Conservation (phyloP, 805 yeast species). For the Barnettozyma vustinii region DNA sequence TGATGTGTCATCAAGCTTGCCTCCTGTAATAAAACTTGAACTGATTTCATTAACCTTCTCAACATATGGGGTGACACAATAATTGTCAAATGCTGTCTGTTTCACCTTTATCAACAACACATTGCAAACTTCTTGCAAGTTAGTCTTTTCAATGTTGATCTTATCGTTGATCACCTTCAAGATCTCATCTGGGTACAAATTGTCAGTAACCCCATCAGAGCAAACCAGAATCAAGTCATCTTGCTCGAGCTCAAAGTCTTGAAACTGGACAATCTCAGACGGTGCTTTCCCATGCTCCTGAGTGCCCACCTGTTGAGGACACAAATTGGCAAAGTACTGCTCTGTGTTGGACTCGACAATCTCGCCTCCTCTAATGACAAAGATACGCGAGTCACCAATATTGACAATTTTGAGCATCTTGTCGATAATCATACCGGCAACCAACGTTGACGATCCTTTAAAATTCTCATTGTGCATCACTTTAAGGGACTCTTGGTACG, state of each 20-base stretch:
- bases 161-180: slow-evolving; percentile 32
- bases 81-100: slow-evolving; percentile 46
- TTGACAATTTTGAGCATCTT: slow-evolving; percentile 40
- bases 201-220: slow-evolving; percentile 52
- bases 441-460: slow-evolving; percentile 45
- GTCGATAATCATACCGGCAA: slow-evolving; percentile 45
- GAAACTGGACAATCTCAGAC: slow-evolving; percentile 43
- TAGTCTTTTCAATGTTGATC: slow-evolving; percentile 24
- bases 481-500: slow-evolving; percentile 42
- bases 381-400: slow-evolving; percentile 48
- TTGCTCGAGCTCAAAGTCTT: slow-evolving; percentile 33
- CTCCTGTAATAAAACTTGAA: slow-evolving; percentile 37
- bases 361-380: slow-evolving; percentile 41
- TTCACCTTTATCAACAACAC: slow-evolving; percentile 39
- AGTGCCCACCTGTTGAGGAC: slow-evolving; percentile 54
- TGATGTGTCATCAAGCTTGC: slow-evolving; percentile 51
- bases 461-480: slow-evolving; percentile 44
- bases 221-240: slow-evolving; percentile 42
- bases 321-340: slow-evolving; percentile 39
- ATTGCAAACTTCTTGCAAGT: slow-evolving; percentile 36
- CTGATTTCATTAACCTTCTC: slow-evolving; percentile 40
- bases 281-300: slow-evolving; percentile 39
- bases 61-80: slow-evolving; percentile 48
- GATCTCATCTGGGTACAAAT: slow-evolving; percentile 45
- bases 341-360: slow-evolving; percentile 39